These are phyloP conservation scores for Aspergillus avenaceus DNA, from an alignment of 495 filamentous ascomycete species.

Conservation along the genomic window DNA sequence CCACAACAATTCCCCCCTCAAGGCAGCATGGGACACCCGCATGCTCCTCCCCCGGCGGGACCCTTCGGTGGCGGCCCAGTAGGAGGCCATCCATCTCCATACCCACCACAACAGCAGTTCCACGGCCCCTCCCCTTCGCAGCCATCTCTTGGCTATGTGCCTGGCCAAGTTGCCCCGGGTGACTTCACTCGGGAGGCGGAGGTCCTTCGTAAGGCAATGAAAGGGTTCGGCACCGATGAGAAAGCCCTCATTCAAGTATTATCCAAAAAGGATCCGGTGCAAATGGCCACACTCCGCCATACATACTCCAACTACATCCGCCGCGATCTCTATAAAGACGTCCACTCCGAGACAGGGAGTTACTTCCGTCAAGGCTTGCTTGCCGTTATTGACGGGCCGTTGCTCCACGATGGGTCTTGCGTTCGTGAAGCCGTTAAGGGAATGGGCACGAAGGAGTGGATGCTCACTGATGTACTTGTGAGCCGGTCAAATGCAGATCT, in stretches of 20 bases:
- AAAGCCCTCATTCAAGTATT: conserved; percentile 64
- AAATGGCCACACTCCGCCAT: conserved; percentile 63
- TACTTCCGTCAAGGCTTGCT: conserved; percentile 68
- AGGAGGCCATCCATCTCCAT: not conserved
- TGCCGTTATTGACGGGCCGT: conserved; percentile 70
- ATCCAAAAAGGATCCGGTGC: conserved; percentile 63
- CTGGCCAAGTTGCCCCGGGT: conserved; percentile 57
- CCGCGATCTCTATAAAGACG: conserved; percentile 66
- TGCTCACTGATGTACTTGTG: conserved; percentile 83
- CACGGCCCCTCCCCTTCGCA: conserved; percentile 33
- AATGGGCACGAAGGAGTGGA: conserved; percentile 76
- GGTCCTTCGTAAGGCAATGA: conserved; percentile 74
- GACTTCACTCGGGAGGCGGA: conserved; percentile 64
- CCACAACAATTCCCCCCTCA: conserved; percentile 16
- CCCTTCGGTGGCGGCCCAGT: not conserved
- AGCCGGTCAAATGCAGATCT: conserved; percentile 81
- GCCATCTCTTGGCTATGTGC: conserved; percentile 59
- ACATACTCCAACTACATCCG: conserved; percentile 57
- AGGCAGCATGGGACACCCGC: conserved; percentile 9
- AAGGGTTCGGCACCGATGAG: conserved; percentile 88
- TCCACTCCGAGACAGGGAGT: conserved; percentile 71
- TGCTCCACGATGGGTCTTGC: conserved; percentile 63
- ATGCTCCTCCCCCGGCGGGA: not conserved
- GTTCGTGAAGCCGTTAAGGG: conserved; percentile 67
- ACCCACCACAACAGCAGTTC: not conserved